Percentiles rank a stretch among this genome's conserved stretches.
Evolutionary conservation across 2,329 filamentous ascomycete species (phyloP).

Genomic region (Phyllachora maydis): DNA sequence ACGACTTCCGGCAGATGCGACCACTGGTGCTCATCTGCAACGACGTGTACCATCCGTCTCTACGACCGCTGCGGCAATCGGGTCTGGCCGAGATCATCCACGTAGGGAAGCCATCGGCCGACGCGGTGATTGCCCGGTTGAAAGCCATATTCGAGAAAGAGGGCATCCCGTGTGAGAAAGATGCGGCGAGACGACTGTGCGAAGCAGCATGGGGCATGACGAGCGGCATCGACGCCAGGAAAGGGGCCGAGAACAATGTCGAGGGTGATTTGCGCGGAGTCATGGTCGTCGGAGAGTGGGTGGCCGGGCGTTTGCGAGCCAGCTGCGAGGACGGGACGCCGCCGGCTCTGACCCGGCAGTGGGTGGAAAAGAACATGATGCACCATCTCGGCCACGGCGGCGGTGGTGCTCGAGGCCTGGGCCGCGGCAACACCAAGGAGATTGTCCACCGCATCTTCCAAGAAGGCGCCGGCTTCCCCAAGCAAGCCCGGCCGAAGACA

Average conservation of each 20-base stretch:
- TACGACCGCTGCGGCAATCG: conserved; percentile 72
- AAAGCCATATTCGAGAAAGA: conserved; percentile 77
- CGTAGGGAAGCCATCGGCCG: conserved; percentile 71
- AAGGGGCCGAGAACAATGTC: conserved; percentile 45
- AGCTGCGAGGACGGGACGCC: conserved; percentile 18
- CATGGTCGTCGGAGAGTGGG: conserved; percentile 78
- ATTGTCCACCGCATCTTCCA: conserved; percentile 62
- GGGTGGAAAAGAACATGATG: conserved; percentile 55
- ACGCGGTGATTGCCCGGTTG: conserved; percentile 65
- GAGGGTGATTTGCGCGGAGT: conserved; percentile 61
- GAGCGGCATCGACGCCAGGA: conserved; percentile 47
- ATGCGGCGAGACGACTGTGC: conserved; percentile 69
- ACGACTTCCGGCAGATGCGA: conserved; percentile 70
- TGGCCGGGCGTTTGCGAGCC: conserved; percentile 47
- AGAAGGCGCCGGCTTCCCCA: conserved; percentile 59
- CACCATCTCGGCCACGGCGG: conserved; percentile 49
- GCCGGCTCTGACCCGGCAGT: conserved; percentile 43
- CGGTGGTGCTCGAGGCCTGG: conserved; percentile 49
- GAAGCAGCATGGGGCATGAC: conserved; percentile 68
- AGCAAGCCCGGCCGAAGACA: conserved; percentile 19
- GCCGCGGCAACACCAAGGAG: conserved; percentile 51
- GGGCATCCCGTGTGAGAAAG: conserved; percentile 69
- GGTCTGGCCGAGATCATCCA: conserved; percentile 76
- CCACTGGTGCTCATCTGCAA: conserved; percentile 93
- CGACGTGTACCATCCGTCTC: conserved; percentile 80